These are phyloP conservation scores for Pelargonium nanum DNA, from an alignment of 345 rosid species.

Conservation along the genomic window DNA sequence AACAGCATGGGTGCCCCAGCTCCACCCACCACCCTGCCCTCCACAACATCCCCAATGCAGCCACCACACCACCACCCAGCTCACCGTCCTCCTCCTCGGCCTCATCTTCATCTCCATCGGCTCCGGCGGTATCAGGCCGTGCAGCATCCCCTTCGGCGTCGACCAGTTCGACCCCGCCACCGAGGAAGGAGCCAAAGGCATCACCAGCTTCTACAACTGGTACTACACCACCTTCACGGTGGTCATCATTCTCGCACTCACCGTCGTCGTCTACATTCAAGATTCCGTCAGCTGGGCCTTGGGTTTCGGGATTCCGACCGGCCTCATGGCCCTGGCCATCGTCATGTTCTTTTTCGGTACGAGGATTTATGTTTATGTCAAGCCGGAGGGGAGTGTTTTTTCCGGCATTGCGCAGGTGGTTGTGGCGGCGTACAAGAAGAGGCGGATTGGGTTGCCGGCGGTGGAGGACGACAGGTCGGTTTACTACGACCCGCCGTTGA, in stretches of 20 bases:
- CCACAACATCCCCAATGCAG: slow-evolving; percentile 17
- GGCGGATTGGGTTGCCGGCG: slow-evolving; percentile 22
- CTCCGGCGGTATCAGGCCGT: slow-evolving; percentile 65
- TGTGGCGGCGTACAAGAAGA: slow-evolving; percentile 46
- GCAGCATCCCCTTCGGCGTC: slow-evolving; percentile 70
- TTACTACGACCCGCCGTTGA: slow-evolving; percentile 45
- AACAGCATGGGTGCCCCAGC: slow-evolving; percentile 51
- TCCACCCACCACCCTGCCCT: slow-evolving; percentile 56
- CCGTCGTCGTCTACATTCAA: slow-evolving; percentile 63
- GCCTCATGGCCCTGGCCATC: slow-evolving; percentile 40
- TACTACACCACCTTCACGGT: slow-evolving; percentile 52
- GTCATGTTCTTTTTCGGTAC: slow-evolving; percentile 46
- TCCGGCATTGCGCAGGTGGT: slow-evolving; percentile 40
- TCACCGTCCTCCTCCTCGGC: slow-evolving; percentile 34
- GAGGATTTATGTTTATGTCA: slow-evolving; percentile 41
- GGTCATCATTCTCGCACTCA: slow-evolving; percentile 38
- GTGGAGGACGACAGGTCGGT: slow-evolving; percentile 9
- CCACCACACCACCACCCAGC: slow-evolving; percentile 23
- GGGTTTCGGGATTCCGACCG: slow-evolving; percentile 70
- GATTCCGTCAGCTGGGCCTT: slow-evolving; percentile 61
- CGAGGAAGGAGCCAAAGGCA: slow-evolving; percentile 52
- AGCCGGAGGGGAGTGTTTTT: slow-evolving; percentile 62
- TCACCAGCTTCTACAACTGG: slow-evolving; percentile 65
- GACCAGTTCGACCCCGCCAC: slow-evolving; percentile 71
- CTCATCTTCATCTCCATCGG: slow-evolving; percentile 48